Evolutionary conservation across 306 rosid genomes (phyloP).

Genomic region (Cyamopsis tetragonoloba): DNA sequence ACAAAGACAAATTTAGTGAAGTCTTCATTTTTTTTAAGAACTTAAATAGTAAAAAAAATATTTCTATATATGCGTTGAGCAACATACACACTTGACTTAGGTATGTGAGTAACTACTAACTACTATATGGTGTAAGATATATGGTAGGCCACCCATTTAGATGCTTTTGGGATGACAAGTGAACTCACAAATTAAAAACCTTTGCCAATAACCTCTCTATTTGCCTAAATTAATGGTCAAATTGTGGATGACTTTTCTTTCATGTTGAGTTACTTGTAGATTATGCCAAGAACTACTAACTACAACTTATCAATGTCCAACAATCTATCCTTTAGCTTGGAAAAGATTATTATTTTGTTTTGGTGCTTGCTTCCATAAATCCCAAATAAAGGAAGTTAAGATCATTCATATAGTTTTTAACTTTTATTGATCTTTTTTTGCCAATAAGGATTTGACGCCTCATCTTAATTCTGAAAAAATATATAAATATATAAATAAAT

Average conservation of each 20-base stretch:
- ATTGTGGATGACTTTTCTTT: slow-evolving; percentile 27
- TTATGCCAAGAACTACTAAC: no score
- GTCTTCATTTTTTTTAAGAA: no score
- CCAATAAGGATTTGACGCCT: slow-evolving; percentile 40
- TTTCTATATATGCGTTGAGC: not conserved
- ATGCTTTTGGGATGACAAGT: slow-evolving; percentile 24
- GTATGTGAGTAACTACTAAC: slow-evolving; percentile 17
- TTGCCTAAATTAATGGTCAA: slow-evolving; percentile 40
- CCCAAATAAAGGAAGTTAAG: no score
- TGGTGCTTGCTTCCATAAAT: no score
- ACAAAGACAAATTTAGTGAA: no score
- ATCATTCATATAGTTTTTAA: not conserved
- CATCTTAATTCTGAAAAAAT: slow-evolving; percentile 34
- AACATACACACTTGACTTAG: not conserved
- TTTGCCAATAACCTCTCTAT: slow-evolving; percentile 28
- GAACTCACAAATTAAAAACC: slow-evolving; percentile 29
- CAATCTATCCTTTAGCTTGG: no score
- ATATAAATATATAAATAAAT: no score
- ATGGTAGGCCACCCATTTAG: slow-evolving; percentile 43
- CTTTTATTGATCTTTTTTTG: not conserved
- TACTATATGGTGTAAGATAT: no score
- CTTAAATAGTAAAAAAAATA: no score
- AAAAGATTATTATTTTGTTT: no score
- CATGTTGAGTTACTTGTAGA: not conserved
- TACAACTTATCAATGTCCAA: no score